A percentile compares a stretch with the other conserved stretches of the same genome.
phyloP scores from a whole-genome alignment of 805 yeast genomes.

The Tetrapisispora fleetii region DNA sequence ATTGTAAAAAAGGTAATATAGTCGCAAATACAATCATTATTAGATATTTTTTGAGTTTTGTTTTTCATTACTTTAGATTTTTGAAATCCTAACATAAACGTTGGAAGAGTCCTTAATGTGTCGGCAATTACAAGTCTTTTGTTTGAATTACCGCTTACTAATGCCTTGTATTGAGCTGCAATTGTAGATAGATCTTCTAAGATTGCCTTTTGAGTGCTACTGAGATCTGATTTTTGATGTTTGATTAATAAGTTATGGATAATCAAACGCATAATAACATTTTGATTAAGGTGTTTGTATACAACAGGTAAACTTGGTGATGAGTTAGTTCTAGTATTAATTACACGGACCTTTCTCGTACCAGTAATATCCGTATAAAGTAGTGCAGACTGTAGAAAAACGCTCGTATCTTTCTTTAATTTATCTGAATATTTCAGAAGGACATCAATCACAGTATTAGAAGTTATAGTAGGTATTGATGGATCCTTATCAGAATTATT shows the following conservation, averaged over 20 bases:
- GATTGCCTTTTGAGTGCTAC: conserved; percentile 43
- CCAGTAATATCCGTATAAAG: conserved; percentile 76
- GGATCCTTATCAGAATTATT: conserved; percentile 47
- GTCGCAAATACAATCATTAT: conserved; percentile 56
- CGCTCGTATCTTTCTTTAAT: conserved; percentile 53
- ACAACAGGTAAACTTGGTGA: conserved; percentile 64
- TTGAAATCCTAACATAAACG: conserved; percentile 55
- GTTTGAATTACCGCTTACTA: conserved; percentile 33
- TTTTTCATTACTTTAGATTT: conserved; percentile 53
- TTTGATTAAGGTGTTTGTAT: conserved; percentile 73
- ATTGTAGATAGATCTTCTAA: conserved; percentile 45
- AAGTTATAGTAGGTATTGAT: conserved; percentile 51
- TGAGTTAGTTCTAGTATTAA: conserved; percentile 73
- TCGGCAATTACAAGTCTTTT: conserved; percentile 70
- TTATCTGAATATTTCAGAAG: conserved; percentile 70
- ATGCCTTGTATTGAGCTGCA: conserved; percentile 46
- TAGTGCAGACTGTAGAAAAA: conserved; percentile 85
- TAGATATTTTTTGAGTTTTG: conserved; percentile 31
- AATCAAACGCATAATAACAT: conserved; percentile 44
- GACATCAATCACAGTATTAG: conserved; percentile 58
- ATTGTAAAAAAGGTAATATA: conserved; percentile 37
- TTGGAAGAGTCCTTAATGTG: conserved; percentile 60
- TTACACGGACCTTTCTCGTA: conserved; percentile 72
- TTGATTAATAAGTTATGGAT: conserved; percentile 39
- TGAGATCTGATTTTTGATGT: conserved; percentile 35